A percentile compares a stretch with the other conserved stretches of the same genome.
Conservation (phyloP, 352 stramenopile genomes). For the Halophytophthora batemanensis region DNA sequence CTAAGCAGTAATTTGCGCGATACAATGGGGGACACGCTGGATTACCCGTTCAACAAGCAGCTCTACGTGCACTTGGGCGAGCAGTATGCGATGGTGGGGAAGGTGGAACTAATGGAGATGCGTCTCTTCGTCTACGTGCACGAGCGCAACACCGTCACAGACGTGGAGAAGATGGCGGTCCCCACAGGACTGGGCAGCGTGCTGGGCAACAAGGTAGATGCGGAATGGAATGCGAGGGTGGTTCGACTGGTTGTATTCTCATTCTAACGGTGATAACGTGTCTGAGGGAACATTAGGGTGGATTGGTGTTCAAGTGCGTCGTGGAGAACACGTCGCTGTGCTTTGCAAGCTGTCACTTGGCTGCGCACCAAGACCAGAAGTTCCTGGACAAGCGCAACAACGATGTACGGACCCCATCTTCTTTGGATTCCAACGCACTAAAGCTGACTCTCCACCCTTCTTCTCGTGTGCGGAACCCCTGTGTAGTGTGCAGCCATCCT, state of each 20-base stretch:
- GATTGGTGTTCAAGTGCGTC: conserved; percentile 70
- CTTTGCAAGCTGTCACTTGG: conserved; percentile 86
- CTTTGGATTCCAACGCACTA: too few relatives aligned
- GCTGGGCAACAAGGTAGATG: conserved; percentile 74
- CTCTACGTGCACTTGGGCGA: conserved; percentile 61
- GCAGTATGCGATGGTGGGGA: conserved; percentile 52
- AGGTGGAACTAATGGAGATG: conserved; percentile 84
- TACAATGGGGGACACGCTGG: conserved; percentile 47
- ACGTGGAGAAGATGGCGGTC: conserved; percentile 69
- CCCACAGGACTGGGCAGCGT: conserved; percentile 76
- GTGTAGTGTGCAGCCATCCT: conserved; percentile 75
- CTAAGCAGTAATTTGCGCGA: conserved; percentile 67
- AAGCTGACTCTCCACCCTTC: background rate
- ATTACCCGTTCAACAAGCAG: conserved; percentile 69
- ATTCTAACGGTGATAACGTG: conserved; percentile 1
- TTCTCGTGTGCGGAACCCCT: conserved; percentile 2
- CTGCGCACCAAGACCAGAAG: conserved; percentile 81
- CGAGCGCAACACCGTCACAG: conserved; percentile 45
- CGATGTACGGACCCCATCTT: conserved; percentile 41
- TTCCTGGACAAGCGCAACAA: conserved; percentile 84
- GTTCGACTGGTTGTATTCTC: background rate
- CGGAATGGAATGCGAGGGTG: background rate
- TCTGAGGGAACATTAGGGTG: conserved; percentile 38
- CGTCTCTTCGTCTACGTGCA: conserved; percentile 73
- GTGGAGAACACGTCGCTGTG: conserved; percentile 79